A percentile compares a stretch with the other conserved stretches of the same genome.
phyloP scores from a whole-genome alignment of 2,329 filamentous ascomycete species.

The Neofusicoccum parvum region DNA sequence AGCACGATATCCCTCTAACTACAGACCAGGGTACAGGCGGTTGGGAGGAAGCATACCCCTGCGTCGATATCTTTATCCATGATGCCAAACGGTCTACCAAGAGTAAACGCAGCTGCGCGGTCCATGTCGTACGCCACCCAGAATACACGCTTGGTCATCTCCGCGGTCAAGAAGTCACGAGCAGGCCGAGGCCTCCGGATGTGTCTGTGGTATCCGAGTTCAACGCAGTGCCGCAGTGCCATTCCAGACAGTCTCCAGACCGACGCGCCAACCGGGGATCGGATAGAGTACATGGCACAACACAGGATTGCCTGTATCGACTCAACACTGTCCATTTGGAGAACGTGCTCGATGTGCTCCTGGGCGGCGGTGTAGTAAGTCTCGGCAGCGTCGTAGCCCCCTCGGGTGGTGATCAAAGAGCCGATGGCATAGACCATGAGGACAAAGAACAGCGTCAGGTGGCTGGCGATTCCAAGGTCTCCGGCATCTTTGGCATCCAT shows the following conservation, averaged over 20 bases:
- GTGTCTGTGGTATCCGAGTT: slow-evolving; percentile 40
- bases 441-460: slow-evolving; percentile 23
- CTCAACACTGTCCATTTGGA: slow-evolving; percentile 30
- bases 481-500: slow-evolving; percentile 22
- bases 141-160: slow-evolving; percentile 37
- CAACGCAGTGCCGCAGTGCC: slow-evolving; percentile 39
- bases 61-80: slow-evolving; percentile 30
- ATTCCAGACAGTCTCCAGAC: slow-evolving; percentile 39
- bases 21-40: too few relatives aligned
- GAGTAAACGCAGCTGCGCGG: slow-evolving; percentile 33
- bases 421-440: slow-evolving; percentile 30
- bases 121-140: slow-evolving; percentile 41
- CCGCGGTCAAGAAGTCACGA: slow-evolving; percentile 27
- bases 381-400: slow-evolving; percentile 22
- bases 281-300: slow-evolving; percentile 32
- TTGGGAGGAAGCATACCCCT: not conserved
- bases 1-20: too few relatives aligned
- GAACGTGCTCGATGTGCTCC: slow-evolving; percentile 25
- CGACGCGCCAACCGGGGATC: slow-evolving; percentile 30
- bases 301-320: slow-evolving; percentile 30
- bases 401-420: slow-evolving; percentile 26
- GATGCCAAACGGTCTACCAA: slow-evolving; percentile 35
- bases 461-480: not conserved
- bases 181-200: slow-evolving; percentile 18
- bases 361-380: slow-evolving; percentile 26